Evolutionary conservation across 192 early-diverging fungal genomes (phyloP), one percentile per base, ranked within the genome.

Genomic region (Linnemannia hyalina): DNA sequence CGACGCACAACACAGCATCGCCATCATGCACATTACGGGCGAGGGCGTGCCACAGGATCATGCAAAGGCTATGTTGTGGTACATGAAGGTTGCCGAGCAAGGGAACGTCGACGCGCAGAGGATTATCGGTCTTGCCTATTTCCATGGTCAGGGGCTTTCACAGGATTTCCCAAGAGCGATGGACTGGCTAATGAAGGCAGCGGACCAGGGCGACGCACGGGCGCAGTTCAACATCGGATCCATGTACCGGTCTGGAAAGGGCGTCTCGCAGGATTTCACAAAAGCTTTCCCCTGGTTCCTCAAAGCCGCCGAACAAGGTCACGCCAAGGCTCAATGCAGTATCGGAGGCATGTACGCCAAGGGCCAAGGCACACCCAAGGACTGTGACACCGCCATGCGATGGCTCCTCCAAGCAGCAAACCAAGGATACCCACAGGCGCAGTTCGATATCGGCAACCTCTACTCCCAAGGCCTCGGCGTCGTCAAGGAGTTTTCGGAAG

Each of bases 21-120:
- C 60, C 60, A 65, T 65, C 23, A 65, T 65, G 60, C 60, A 65
- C 60, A 65, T 65, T 9, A 65, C 60, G 2, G 60, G 60, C n/a
- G 60, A 65, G 4, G 60, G 60, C 2, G 60, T 65, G 11, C 60
- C 60, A 13, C 26, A 65, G 29, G 60, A 65, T 15, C 60, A 65
- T 32, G 60, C 60, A 29, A 65, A 65, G 11, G 60, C 60, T 29
- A 65, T 65, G 60, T 29, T 65, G 29, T 65, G 60, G 60, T 65
- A 65, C 29, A 26, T 65, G 26, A 65, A 65, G 60, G 11, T 65
- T 15, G 60, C 60, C 13, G 60, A 65, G 29, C 60, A 65, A 32
- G 60, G 26, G 11, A 65, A 65, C 29, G 29, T 65, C 29, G 60
- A 65, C 13, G 60, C 60, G 2, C 60, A 65, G 60, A 65, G 60